Conservation (phyloP, 768 basidiomycete species). For the Leccinum olivaceopallidum region DNA sequence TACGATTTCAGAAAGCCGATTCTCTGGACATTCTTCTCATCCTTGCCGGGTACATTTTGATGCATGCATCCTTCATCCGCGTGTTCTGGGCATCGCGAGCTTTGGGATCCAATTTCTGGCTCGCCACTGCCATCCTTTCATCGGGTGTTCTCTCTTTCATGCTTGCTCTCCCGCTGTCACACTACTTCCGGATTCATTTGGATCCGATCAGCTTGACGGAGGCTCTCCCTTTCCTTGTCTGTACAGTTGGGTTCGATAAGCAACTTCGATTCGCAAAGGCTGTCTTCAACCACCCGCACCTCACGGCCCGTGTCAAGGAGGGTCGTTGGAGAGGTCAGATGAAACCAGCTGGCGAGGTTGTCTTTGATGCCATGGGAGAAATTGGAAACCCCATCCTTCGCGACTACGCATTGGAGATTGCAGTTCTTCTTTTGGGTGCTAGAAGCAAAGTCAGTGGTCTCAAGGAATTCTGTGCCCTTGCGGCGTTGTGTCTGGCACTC, state of each 20-base stretch:
- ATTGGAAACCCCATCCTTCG: constrained; percentile 85
- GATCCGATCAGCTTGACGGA: constrained; percentile 94
- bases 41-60: constrained; percentile 91
- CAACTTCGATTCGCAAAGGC: constrained; percentile 89
- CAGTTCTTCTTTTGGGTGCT: constrained; percentile 84
- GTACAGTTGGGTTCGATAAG: constrained; percentile 98
- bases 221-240: constrained; percentile 96
- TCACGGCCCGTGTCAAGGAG: constrained; percentile 41
- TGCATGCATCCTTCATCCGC: constrained; percentile 94
- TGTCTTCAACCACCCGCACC: constrained; percentile 81
- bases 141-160: constrained; percentile 84
- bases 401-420: constrained; percentile 92
- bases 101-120: constrained; percentile 76
- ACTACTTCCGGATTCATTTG: constrained; percentile 80
- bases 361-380: constrained; percentile 77
- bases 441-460: constrained; percentile 85
- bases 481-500: constrained; percentile 78
- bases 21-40: constrained; percentile 95
- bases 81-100: constrained; percentile 86
- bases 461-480: constrained; percentile 92
- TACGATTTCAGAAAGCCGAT: constrained; percentile 72
- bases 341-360: constrained; percentile 80
- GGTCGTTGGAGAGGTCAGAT: constrained; percentile 46
- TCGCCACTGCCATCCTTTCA: constrained; percentile 70
- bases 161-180: constrained; percentile 73